Percentiles rank a stretch among this genome's conserved stretches.
phyloP scores from a whole-genome alignment of 495 filamentous ascomycete genomes.

The Penicillium canescens region DNA sequence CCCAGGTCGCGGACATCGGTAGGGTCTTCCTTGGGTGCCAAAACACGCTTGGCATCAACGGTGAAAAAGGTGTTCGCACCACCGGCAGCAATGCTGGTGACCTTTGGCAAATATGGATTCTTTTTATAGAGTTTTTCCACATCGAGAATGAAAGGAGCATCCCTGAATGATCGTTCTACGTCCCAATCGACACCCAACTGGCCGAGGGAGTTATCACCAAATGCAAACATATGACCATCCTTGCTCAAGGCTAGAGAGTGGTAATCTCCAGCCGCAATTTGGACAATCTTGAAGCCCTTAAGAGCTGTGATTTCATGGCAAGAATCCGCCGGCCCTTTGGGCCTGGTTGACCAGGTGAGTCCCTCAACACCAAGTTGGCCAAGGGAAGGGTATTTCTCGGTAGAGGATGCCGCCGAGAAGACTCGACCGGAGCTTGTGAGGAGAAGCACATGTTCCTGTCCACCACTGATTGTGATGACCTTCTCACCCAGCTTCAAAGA shows the following conservation, averaged over 20 bases:
- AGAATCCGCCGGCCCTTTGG: constrained; percentile 74
- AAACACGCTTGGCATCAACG: constrained; percentile 68
- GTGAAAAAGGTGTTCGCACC: constrained; percentile 84
- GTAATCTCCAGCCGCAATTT: constrained; percentile 82
- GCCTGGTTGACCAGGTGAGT: constrained; percentile 75
- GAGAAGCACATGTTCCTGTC: constrained; percentile 81
- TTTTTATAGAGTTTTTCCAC: constrained; percentile 69
- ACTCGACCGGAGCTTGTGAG: constrained; percentile 84
- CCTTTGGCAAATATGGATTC: constrained; percentile 55
- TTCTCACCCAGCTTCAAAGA: constrained; percentile 72
- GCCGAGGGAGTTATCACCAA: constrained; percentile 86
- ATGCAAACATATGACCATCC: constrained; percentile 77
- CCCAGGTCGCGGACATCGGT: constrained; percentile 43
- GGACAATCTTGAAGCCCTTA: constrained; percentile 60
- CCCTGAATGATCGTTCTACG: constrained; percentile 58
- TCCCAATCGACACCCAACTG: constrained; percentile 79
- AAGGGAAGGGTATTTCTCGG: constrained; percentile 71
- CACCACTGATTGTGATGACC: constrained; percentile 69
- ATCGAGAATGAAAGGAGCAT: constrained; percentile 67
- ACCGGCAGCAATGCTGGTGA: constrained; percentile 78
- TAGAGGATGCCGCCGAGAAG: constrained; percentile 79
- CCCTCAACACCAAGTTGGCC: constrained; percentile 88
- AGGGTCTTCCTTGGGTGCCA: constrained; percentile 46
- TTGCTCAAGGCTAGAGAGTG: constrained; percentile 79
- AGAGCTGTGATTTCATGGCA: constrained; percentile 73